Base-by-base conservation (phyloP, 139 green algal genomes). In the Coelastrella sp. region DNA sequence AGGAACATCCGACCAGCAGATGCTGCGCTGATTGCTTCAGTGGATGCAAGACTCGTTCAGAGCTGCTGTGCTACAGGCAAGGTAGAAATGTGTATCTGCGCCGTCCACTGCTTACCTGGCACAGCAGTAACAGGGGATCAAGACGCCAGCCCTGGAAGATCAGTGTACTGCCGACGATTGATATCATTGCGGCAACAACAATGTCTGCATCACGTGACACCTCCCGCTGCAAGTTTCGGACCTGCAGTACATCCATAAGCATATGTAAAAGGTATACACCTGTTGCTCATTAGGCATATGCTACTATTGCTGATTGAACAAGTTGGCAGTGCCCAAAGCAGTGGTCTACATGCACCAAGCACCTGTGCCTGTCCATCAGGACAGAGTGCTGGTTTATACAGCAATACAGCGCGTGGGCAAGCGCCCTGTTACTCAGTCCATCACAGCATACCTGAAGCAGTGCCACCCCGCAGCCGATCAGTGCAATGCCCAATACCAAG, bases 111-210 rank as follows among this genome's bases (percentile, higher is more conserved):
- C 80, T 17, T 48, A 91, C 88, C 79, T 93, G 92, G 84, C 89
- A 93, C 8, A 95, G 87, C 69, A 95, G 84, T 79, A 95, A 83
- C 59, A 95, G 83, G 0, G 92, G 92, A 87, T 95, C 92, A 60
- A 95, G 73, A 78, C 92, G 85, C 92, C 92, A 95, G 51, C 92
- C 92, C 81, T 95, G 92, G 76, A 95, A 95, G 48, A 95, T 91
- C n/a, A 95, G 88, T n/a, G 89, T 93, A 81, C 84, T 89, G 71
- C 92, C 92, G 25, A 93, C 90, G 27, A 95, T 92, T 48, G 76
- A 89, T 13, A 94, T 88, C 90, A 94, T 91, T 23, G 92, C 90
- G 34, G 92, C 90, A 19, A 95, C 87, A 9, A 95, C 88, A 59
- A 95, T 92, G 86, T 95, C 92, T 17, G 86, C 89, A 63, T 95